These are phyloP conservation scores for Aristolochia fimbriata DNA, from an alignment of 164 flowering plant genomes.

Conservation along the genomic window DNA sequence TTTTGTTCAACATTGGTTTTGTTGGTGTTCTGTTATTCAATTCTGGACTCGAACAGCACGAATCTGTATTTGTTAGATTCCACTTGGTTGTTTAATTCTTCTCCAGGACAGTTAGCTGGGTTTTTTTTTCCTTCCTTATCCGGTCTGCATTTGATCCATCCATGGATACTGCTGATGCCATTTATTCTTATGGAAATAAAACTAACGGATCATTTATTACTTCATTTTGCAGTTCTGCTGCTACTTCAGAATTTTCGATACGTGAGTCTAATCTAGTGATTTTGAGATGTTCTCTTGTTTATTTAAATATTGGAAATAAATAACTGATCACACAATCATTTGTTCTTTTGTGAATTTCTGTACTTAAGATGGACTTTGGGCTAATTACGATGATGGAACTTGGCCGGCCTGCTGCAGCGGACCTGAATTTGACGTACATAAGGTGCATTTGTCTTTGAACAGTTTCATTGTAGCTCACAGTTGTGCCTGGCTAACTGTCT, in stretches of 20 bases:
- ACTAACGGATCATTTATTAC: background rate
- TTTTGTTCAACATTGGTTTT: too few relatives aligned
- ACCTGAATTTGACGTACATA: slow-evolving; percentile 36
- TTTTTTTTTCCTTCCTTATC: background rate
- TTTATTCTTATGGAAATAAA: background rate
- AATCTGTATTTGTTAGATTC: background rate
- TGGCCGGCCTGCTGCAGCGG: slow-evolving; percentile 73
- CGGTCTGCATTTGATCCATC: background rate
- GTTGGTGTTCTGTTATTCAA: too few relatives aligned
- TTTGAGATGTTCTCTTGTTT: background rate
- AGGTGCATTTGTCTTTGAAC: slow-evolving; percentile 23
- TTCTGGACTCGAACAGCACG: too few relatives aligned
- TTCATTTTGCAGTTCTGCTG: slow-evolving; percentile 6
- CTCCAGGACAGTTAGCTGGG: background rate
- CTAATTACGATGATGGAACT: slow-evolving; percentile 72
- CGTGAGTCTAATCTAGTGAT: slow-evolving; percentile 3
- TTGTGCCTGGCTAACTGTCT: too few relatives aligned
- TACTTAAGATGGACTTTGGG: slow-evolving; percentile 65
- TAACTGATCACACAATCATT: background rate
- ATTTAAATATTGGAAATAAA: background rate
- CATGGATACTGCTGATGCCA: too few relatives aligned
- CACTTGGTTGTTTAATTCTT: background rate
- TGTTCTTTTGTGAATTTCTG: background rate
- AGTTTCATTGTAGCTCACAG: too few relatives aligned
- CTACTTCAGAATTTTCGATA: slow-evolving; percentile 8